Conservation (phyloP, 345 rosid genomes). For the Citrus australasica region DNA sequence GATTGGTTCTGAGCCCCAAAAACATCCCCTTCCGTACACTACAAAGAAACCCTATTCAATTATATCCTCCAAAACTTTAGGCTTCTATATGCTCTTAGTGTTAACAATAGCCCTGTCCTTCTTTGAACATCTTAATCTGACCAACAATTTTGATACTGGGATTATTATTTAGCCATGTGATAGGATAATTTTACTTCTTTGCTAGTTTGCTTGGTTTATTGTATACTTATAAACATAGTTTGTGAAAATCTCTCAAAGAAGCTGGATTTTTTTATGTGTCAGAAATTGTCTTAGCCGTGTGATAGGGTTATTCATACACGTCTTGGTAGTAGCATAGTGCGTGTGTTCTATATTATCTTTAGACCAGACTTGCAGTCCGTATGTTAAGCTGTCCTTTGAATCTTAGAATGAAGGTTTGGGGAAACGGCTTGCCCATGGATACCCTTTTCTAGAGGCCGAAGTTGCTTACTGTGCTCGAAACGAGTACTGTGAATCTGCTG, state of each 20-base stretch:
- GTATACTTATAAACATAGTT: not conserved
- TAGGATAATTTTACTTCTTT: not conserved
- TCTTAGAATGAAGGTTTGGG: slow-evolving; percentile 81
- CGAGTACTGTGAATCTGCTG: slow-evolving; percentile 88
- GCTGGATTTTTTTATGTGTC: not conserved
- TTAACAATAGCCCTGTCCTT: not conserved
- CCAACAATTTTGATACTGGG: not conserved
- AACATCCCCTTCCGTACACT: not conserved
- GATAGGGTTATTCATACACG: not conserved
- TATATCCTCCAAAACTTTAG: not conserved
- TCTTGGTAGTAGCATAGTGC: not conserved
- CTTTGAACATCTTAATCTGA: not conserved
- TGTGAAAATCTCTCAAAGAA: not conserved
- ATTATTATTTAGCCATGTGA: not conserved
- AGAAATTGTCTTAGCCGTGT: not conserved
- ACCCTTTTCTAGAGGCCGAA: slow-evolving; percentile 61
- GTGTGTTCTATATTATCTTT: not conserved
- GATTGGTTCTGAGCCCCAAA: not conserved
- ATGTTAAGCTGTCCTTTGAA: not conserved
- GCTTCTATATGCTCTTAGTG: not conserved
- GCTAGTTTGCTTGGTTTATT: not conserved
- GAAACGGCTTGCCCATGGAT: slow-evolving; percentile 88
- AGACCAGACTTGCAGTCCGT: not conserved
- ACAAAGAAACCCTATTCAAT: not conserved
- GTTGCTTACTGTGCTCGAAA: slow-evolving; percentile 86